Evolutionary conservation across 257 asterid genomes (phyloP), one percentile per base, ranked within the genome.

Genomic region (Avicennia marina): DNA sequence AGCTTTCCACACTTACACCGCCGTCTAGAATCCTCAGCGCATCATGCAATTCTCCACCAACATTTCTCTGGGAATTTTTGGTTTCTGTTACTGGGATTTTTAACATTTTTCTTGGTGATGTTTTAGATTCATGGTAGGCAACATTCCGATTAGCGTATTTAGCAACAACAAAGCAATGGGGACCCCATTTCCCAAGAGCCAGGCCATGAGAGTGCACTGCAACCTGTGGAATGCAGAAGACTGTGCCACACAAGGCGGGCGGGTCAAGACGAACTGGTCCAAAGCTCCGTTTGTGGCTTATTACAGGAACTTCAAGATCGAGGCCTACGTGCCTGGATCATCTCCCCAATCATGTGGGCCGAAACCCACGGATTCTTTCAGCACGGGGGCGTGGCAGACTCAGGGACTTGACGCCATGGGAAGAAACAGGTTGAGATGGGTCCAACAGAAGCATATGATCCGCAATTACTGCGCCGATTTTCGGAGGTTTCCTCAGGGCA

Each of bases 161-260:
- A 47, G 16, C 63, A 69, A 74, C 49, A n/a, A 74, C 18, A 50
- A 27, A 13, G 38, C 64, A 4, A 59, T 29, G 3, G 67, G 72
- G 5, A 48, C 71, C 18, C 63, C 72, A 12, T 74, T 60, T 27
- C 75, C 80, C 0, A 60, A 52, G 11, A 74, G 25, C 52, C 66
- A 59, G 25, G 67, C 76, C 11, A 74, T 74, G 80, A 64, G 58
- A 21, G 55, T 74, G 0, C 49, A 54, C 36, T 27, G 64, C 69
- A 74, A 76, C 46, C 45, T 73, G 12, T 73, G 79, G 79, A 60
- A 44, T n/a, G n/a, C n/a, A n/a, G n/a, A n/a, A n/a, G n/a, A n/a
- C n/a, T n/a, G n/a, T n/a, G n/a, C n/a, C n/a, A n/a, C n/a, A n/a
- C n/a, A n/a, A n/a, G n/a, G n/a, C n/a, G n/a, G n/a, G n/a, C n/a